These are phyloP conservation scores for Priceomyces carsonii DNA, from an alignment of 805 yeast species.

Conservation along the genomic window DNA sequence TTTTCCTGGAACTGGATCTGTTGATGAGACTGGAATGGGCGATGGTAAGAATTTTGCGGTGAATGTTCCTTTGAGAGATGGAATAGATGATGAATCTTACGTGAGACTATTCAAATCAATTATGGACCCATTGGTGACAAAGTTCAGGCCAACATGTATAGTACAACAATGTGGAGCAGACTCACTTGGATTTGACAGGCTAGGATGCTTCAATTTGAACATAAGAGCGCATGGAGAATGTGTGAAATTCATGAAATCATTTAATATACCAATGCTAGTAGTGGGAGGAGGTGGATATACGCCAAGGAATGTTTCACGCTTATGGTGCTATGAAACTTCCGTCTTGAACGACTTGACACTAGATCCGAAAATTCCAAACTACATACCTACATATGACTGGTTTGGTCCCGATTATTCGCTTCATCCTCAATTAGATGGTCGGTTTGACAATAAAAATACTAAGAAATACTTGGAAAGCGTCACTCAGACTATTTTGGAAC, in stretches of 20 bases:
- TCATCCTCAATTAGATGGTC: constrained; percentile 64
- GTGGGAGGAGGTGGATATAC: constrained; percentile 99
- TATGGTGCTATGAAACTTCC: constrained; percentile 96
- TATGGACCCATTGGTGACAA: constrained; percentile 85
- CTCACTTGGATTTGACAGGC: constrained; percentile 86
- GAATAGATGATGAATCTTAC: constrained; percentile 91
- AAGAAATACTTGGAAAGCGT: constrained; percentile 82
- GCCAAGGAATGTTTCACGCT: constrained; percentile 88
- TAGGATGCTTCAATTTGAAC: constrained; percentile 91
- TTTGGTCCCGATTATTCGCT: constrained; percentile 90
- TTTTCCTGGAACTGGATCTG: constrained; percentile 96
- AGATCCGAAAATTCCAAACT: constrained; percentile 55
- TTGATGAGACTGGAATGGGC: constrained; percentile 87
- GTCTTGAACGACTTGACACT: constrained; percentile 62
- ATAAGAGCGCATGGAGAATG: constrained; percentile 96
- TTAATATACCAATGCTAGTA: constrained; percentile 87
- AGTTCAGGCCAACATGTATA: constrained; percentile 90
- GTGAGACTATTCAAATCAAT: constrained; percentile 74
- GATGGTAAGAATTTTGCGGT: constrained; percentile 85
- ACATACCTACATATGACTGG: constrained; percentile 74
- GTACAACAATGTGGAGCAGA: constrained; percentile 98
- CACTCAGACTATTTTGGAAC: constrained; percentile 73
- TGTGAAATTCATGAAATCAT: constrained; percentile 83
- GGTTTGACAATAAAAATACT: constrained; percentile 83
- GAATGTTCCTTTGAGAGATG: constrained; percentile 92